Percentiles rank a stretch among this genome's conserved stretches.
Conservation (phyloP, 345 rosid genomes). For the Chamaenerion angustifolium region DNA sequence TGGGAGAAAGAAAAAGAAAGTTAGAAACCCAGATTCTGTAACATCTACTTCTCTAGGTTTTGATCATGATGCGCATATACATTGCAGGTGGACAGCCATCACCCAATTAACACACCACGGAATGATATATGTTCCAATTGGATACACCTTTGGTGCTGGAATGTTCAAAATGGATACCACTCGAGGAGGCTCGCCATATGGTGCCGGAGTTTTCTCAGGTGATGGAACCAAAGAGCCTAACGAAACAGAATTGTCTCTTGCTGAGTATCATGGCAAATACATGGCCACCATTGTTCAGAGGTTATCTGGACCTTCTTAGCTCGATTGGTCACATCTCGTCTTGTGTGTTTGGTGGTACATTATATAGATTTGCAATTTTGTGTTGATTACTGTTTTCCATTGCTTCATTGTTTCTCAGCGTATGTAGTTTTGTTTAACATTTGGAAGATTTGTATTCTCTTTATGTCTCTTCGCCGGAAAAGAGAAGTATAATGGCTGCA, state of each 20-base stretch:
- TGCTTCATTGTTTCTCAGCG: no score
- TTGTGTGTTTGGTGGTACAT: no score
- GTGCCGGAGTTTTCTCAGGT: conserved; percentile 48
- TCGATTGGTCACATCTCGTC: no score
- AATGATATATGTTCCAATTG: conserved; percentile 49
- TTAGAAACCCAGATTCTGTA: no score
- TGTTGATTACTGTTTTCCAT: no score
- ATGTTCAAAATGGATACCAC: conserved; percentile 40
- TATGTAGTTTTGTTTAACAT: no score
- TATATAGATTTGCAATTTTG: no score
- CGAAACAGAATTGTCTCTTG: conserved; percentile 35
- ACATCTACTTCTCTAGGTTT: neutral
- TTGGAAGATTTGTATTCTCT: no score
- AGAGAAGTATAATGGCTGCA: no score
- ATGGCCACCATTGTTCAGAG: conserved; percentile 46
- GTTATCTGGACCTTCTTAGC: conserved; percentile 6
- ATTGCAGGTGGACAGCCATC: conserved; percentile 58
- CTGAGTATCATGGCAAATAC: conserved; percentile 51
- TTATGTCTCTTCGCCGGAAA: no score
- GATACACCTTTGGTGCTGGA: conserved; percentile 49
- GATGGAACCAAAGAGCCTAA: conserved; percentile 41
- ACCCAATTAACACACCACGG: conserved; percentile 54
- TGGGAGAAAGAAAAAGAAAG: no score
- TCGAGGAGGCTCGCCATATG: conserved; percentile 49
- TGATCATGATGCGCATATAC: neutral